Conservation (phyloP, 495 filamentous ascomycete species). For the Hypomontagnella submonticulosa region DNA sequence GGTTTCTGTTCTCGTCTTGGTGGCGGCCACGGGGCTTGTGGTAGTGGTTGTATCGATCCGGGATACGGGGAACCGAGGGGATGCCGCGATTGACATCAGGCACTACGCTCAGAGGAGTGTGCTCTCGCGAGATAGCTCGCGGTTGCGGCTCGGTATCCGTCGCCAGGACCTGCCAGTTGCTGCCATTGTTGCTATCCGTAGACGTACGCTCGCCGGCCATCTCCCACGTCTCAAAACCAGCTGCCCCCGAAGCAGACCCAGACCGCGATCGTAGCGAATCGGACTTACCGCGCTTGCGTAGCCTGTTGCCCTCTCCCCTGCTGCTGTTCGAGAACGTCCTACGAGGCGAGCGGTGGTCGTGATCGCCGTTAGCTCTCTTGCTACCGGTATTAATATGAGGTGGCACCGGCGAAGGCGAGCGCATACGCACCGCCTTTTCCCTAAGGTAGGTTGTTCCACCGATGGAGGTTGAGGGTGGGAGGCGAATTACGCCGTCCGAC, state of each 20-base stretch:
- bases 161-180: slow-evolving; percentile 12
- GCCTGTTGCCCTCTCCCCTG: slow-evolving; percentile 18
- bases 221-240: slow-evolving; percentile 23
- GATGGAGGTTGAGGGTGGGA: slow-evolving; percentile 32
- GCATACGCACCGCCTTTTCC: slow-evolving; percentile 38
- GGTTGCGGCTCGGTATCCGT: slow-evolving; percentile 3
- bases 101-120: slow-evolving; percentile 44
- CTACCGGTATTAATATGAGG: not conserved
- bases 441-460: slow-evolving; percentile 35
- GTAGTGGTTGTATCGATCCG: slow-evolving; percentile 45
- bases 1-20: slow-evolving; percentile 10
- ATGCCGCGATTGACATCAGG: slow-evolving; percentile 54
- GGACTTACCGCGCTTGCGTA: slow-evolving; percentile 38
- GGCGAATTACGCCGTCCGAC: slow-evolving; percentile 30
- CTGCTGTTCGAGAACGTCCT: slow-evolving; percentile 24
- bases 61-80: slow-evolving; percentile 49
- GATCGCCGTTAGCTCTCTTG: slow-evolving; percentile 3
- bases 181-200: too few relatives aligned
- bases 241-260: not conserved
- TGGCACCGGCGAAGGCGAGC: slow-evolving; percentile 37
- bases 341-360: slow-evolving; percentile 10
- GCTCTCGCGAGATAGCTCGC: slow-evolving; percentile 15
- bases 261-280: slow-evolving; percentile 28
- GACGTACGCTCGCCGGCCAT: slow-evolving; percentile 13
- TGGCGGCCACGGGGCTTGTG: slow-evolving; percentile 20